Evolutionary conservation across 1,139 yeast species (phyloP), one percentile per base, ranked within the genome.

Genomic region (Blastobotrys raffinosifermentans): DNA sequence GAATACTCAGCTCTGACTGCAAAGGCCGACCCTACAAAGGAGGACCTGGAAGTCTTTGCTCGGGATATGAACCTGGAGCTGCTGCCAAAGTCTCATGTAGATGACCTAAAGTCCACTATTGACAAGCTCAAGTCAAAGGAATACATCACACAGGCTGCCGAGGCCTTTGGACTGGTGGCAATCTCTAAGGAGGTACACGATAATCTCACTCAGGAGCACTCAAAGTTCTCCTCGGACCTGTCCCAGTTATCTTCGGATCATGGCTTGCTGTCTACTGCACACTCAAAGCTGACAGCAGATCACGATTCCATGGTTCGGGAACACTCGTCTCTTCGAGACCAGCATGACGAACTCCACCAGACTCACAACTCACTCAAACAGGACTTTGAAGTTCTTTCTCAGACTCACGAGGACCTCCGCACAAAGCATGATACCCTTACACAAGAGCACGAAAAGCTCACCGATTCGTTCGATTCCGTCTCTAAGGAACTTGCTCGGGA

Each of bases 1-100:
- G 72, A 72, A 41, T 75, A 67, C 40, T 67, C 70, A 2, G 42
- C 34, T 5, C 43, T 53, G 35, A 38, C 37, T n/a, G 35, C 45
- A 16, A 38, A 41, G 29, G 38, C 46, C 2, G 46, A 35, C 5
- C 34, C 32, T 2, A 31, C 39, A 5, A 18, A 31, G 29, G 35
- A 37, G n/a, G 39, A 42, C 4, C 26, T 41, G 14, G 32, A 21
- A 5, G 32, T 22, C 2, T 27, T 30, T 10, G 42, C 44, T 29
- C 13, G 13, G 19, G 31, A 29, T n/a, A 47, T 53, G 11, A 60
- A 58, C 10, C 43, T 57, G 32, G 52, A 53, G 2, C 44, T 54
- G 2, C 29, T 64, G 17, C 43, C 58, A 3, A 20, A 26, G 2
- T 40, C 45, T 0, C 60, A 59, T 11, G 45, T 48, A 16, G 45